Conservation (phyloP, 2,329 filamentous ascomycete species). For the Monosporascus ibericus region DNA sequence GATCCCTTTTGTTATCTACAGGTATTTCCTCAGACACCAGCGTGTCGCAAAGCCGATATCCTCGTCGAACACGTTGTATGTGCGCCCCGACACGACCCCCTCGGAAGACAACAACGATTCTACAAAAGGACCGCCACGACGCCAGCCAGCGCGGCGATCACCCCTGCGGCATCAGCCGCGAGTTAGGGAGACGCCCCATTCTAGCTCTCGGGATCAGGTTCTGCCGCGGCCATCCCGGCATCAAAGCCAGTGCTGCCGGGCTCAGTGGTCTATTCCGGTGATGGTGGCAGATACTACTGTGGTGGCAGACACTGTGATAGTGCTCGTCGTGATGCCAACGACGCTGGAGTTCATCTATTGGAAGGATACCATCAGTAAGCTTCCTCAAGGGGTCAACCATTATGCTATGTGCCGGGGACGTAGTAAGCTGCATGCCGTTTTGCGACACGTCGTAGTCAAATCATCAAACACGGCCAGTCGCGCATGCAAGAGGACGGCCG, state of each 20-base stretch:
- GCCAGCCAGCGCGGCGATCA: constrained; percentile 21
- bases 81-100: too few relatives aligned
- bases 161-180: constrained; percentile 7
- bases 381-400: too few relatives aligned
- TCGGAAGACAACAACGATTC: too few relatives aligned
- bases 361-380: neutral
- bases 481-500: neutral
- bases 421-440: neutral
- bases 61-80: too few relatives aligned
- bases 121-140: constrained; percentile 19
- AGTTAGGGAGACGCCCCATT: constrained; percentile 2
- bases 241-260: neutral
- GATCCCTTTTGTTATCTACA: too few relatives aligned
- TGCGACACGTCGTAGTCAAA: neutral
- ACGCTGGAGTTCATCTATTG: constrained; percentile 22
- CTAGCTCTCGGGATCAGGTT: neutral
- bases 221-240: constrained; percentile 1
- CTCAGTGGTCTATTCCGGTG: neutral
- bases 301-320: constrained; percentile 1
- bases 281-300: neutral
- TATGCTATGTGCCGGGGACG: neutral
- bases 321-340: constrained; percentile 14
- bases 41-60: too few relatives aligned
- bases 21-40: too few relatives aligned
- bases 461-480: neutral